phyloP scores from a whole-genome alignment of 208 protist species.

The Blastocrithidia nonstop region DNA sequence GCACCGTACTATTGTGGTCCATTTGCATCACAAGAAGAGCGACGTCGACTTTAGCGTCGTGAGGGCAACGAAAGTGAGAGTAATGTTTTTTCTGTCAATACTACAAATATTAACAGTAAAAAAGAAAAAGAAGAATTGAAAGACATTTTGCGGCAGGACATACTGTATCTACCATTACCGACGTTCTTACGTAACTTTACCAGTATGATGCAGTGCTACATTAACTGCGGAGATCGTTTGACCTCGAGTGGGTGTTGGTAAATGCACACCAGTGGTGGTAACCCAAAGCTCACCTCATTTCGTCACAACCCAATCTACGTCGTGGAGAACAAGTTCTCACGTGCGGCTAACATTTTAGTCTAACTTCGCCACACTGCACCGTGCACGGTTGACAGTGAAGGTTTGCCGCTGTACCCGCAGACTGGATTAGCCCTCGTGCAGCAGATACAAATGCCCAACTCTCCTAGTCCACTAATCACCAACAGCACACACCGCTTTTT shows the following conservation, averaged over 20 bases:
- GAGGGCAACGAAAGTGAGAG: no score
- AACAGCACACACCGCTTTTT: constrained; percentile 65
- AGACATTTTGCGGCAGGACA: no score
- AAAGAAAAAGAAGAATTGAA: no score
- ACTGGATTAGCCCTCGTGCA: constrained; percentile 60
- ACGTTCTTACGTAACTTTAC: constrained; percentile 69
- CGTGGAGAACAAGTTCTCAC: constrained; percentile 67
- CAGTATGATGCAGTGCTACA: constrained; percentile 65
- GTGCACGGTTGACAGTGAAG: constrained; percentile 45
- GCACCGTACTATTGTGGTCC: constrained; percentile 44
- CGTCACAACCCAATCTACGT: constrained; percentile 80
- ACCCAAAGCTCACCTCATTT: constrained; percentile 68
- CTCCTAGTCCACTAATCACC: constrained; percentile 60
- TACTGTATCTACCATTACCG: constrained; percentile 53
- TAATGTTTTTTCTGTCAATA: no score
- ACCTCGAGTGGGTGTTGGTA: constrained; percentile 46
- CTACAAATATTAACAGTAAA: no score
- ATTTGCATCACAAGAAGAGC: constrained; percentile 28
- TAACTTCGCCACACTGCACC: constrained; percentile 63
- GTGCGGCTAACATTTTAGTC: constrained; percentile 40
- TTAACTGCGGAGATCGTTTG: constrained; percentile 75
- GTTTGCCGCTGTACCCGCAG: constrained; percentile 68
- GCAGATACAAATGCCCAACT: constrained; percentile 17
- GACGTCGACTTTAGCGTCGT: no score
- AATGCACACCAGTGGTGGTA: constrained; percentile 40